A percentile compares a stretch with the other conserved stretches of the same genome.
phyloP scores from a whole-genome alignment of 148 eudicot genomes.

The Simmondsia chinensis region DNA sequence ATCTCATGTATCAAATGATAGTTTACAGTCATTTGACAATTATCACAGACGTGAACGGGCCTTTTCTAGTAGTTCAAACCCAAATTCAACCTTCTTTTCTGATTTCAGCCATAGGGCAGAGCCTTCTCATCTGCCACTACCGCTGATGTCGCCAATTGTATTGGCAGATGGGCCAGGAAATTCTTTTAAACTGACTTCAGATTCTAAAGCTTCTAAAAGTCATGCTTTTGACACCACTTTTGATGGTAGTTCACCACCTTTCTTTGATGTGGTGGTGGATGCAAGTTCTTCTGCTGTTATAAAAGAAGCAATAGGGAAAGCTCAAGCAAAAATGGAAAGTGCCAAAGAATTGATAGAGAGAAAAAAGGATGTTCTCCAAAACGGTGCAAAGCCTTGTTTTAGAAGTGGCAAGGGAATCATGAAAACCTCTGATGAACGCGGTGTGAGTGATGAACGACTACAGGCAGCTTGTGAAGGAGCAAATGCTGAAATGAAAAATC shows the following conservation, averaged over 20 bases:
- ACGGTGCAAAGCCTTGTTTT: constrained; percentile 10
- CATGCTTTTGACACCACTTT: constrained; percentile 27
- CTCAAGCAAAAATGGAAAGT: constrained; percentile 51
- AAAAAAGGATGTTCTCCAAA: constrained; percentile 37
- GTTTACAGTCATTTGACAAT: no score
- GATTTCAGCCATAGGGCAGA: no score
- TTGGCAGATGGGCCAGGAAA: constrained; percentile 22
- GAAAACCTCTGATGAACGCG: constrained; percentile 5
- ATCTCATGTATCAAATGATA: constrained; percentile 14
- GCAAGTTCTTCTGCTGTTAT: constrained; percentile 43
- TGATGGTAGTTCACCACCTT: constrained; percentile 37
- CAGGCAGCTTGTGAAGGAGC: constrained; percentile 17
- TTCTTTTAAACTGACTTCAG: constrained; percentile 16
- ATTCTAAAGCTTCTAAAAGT: constrained; percentile 30
- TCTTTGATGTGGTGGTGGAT: constrained; percentile 69
- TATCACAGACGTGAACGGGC: no score
- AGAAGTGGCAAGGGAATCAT: constrained; percentile 6
- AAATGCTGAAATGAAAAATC: constrained; percentile 8
- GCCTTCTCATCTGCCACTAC: constrained; percentile 61
- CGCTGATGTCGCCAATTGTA: constrained; percentile 47
- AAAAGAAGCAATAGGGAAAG: constrained; percentile 61
- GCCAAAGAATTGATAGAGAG: constrained; percentile 47
- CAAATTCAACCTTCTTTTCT: no score
- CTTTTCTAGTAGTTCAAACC: no score
- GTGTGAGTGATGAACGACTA: constrained; percentile 16